Base-by-base conservation (phyloP, 768 basidiomycete species). In the Royoungia palumana region DNA sequence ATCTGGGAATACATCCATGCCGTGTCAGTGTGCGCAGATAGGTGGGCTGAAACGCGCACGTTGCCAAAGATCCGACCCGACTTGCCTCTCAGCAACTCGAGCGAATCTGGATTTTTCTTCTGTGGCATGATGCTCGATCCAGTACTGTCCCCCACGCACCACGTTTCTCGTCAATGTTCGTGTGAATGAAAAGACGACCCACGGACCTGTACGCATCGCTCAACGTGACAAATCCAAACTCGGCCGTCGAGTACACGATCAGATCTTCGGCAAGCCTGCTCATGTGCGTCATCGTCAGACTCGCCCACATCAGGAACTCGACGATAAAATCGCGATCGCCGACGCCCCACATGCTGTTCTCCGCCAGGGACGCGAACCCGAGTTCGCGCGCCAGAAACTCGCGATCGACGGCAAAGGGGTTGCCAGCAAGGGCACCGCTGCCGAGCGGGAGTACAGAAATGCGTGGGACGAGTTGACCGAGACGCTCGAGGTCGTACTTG, bases 121-220 rank as follows among this genome's bases (percentile, higher is more conserved):
- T 98, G 96, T 6, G 96, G 96, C 96, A 99, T 99, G 65, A 99
- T 97, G 57, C 94, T 97, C 35, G 94, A 97, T 7, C 96, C 96
- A 37, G 96, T 99, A 65, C 94, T 97, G 56, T 22, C 5, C 24
- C 37, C 11, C 36, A 36, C 35, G 35, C 9, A 35, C 21, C 25
- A 2, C 7, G n/a, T 24, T 36, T 41, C 30, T 17, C 16, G 41
- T 49, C 50, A 42, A 41, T 36, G 32, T 19, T 5, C 5, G n/a
- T 4, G n/a, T 11, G 42, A 45, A 9, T 10, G 14, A 41, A 20
- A 20, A 2, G 8, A 13, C 9, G n/a, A n/a, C 35, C 24, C 41
- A 64, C 77, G 45, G 46, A 92, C 94, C 89, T 93, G 70, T 99
- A 99, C 5, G 96, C 96, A 70, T 99, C 96, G 60, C 89, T 94